phyloP scores from a whole-genome alignment of 2,329 filamentous ascomycete species.

The Rugonectria rugulosa region DNA sequence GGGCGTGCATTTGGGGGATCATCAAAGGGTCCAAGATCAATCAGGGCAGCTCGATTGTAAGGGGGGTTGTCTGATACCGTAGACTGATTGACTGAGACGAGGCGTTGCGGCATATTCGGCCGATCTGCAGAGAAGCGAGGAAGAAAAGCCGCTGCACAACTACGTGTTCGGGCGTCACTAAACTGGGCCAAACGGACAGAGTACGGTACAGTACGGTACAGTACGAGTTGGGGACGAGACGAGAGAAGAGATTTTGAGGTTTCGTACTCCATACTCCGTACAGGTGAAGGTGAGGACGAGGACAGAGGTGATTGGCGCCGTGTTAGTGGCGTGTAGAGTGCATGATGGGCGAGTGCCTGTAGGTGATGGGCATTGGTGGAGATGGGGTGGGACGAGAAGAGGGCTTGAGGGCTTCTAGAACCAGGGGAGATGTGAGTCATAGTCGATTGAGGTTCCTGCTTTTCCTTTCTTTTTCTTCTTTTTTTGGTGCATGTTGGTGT shows the following conservation, averaged over 20 bases:
- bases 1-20: background rate
- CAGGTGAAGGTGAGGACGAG: too few relatives aligned
- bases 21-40: background rate
- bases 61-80: too few relatives aligned
- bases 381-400: constrained; percentile 10
- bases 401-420: constrained; percentile 20
- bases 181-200: background rate
- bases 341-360: too few relatives aligned
- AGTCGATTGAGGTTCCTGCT: background rate
- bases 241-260: background rate
- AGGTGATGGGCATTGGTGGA: too few relatives aligned
- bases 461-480: background rate
- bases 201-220: too few relatives aligned
- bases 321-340: too few relatives aligned
- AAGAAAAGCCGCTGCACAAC: background rate
- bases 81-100: too few relatives aligned
- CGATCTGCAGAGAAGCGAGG: background rate
- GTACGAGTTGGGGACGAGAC: background rate
- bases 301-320: too few relatives aligned
- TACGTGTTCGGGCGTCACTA: background rate
- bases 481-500: background rate
- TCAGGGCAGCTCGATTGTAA: too few relatives aligned
- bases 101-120: background rate
- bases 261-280: too few relatives aligned
- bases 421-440: constrained; percentile 16